Evolutionary conservation across 2,329 filamentous ascomycete genomes (phyloP).

Genomic region (Tetracladium maxilliforme): DNA sequence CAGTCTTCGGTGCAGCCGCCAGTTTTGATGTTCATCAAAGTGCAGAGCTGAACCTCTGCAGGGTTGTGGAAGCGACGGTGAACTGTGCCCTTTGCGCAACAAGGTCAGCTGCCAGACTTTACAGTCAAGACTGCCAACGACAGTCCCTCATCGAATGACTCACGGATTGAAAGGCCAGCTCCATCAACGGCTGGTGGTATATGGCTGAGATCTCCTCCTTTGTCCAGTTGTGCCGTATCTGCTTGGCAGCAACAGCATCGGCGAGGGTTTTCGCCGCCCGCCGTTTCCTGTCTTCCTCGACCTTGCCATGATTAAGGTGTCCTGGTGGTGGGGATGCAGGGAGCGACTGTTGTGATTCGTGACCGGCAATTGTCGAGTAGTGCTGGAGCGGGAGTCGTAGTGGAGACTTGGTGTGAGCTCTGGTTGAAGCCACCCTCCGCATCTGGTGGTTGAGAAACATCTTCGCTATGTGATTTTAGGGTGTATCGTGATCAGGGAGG

Average conservation of each 20-base stretch:
- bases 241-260: conserved; percentile 43
- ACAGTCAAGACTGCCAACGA: neutral
- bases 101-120: conserved; percentile 3
- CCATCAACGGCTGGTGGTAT: conserved; percentile 69
- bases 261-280: no score
- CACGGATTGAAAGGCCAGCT: conserved; percentile 63
- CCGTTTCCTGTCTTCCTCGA: no score
- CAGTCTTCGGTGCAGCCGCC: conserved; percentile 88
- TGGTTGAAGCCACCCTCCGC: no score
- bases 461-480: no score
- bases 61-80: conserved; percentile 81
- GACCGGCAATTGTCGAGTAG: no score
- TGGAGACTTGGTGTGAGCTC: no score
- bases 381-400: no score
- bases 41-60: conserved; percentile 78
- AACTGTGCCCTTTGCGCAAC: conserved; percentile 43
- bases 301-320: no score
- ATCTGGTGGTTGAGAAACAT: no score
- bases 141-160: conserved; percentile 14
- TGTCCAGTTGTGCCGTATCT: conserved; percentile 62
- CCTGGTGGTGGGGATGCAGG: no score
- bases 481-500: no score
- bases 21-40: conserved; percentile 93
- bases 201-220: conserved; percentile 68
- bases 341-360: no score